Conservation (phyloP, 1,284 basidiomycete genomes). For the Porodaedalea pini region DNA sequence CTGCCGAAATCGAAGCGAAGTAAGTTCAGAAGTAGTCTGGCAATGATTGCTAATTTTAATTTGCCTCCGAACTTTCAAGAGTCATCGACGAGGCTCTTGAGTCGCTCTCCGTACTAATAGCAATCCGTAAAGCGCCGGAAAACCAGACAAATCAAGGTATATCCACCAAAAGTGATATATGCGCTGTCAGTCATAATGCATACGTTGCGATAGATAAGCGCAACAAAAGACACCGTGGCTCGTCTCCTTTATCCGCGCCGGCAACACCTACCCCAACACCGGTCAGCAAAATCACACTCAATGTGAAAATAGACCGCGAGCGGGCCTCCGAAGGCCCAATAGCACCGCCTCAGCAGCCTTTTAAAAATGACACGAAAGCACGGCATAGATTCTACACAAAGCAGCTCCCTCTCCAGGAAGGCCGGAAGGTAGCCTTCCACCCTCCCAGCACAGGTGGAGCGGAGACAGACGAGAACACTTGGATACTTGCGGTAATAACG, state of each 20-base stretch:
- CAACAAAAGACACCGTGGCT: constrained; percentile 65
- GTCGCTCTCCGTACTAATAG: constrained; percentile 62
- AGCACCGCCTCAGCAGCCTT: constrained; percentile 41
- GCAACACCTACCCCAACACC: constrained; percentile 39
- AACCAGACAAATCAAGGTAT: constrained; percentile 48
- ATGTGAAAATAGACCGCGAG: constrained; percentile 50
- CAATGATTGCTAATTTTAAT: background rate
- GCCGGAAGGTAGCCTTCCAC: constrained; percentile 76
- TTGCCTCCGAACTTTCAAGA: constrained; percentile 36
- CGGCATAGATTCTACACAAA: constrained; percentile 56
- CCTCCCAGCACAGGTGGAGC: constrained; percentile 47
- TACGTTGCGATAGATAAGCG: constrained; percentile 54
- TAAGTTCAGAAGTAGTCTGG: constrained; percentile 32
- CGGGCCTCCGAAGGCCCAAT: constrained; percentile 55
- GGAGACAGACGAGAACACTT: constrained; percentile 62
- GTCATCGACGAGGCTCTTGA: constrained; percentile 70
- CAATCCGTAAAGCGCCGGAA: constrained; percentile 67
- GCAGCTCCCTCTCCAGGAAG: constrained; percentile 64
- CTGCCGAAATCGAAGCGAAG: constrained; percentile 62
- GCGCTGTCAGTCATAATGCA: background rate
- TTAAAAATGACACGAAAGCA: constrained; percentile 63
- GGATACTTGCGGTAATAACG: constrained; percentile 76
- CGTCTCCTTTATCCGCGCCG: constrained; percentile 53
- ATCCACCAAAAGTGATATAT: background rate
- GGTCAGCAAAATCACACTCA: constrained; percentile 38